Base-by-base conservation (phyloP, 176 grass and related monocot genomes). In the Phoenix dactylifera region DNA sequence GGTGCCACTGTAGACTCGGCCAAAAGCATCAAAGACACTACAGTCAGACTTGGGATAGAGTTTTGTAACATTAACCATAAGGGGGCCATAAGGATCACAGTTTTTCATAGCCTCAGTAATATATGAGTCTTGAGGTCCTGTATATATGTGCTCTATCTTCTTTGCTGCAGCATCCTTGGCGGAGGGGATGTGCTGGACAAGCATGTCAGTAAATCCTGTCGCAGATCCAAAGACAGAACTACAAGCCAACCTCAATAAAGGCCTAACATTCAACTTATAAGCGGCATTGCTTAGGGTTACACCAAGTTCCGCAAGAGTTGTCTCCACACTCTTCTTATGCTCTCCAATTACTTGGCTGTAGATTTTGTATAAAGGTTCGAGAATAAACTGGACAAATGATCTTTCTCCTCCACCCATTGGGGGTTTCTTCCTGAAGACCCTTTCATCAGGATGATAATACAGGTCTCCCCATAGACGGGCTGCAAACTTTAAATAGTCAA, bases 1-100 rank as follows among this genome's bases (percentile, higher is more conserved):
- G 50, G 81, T 91, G 35, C 93, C 93, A 78, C 93, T 97, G 60
- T 91, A 97, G 59, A 97, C 58, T 24, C 93, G 71, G 29, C 93
- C 93, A 30, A 97, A 97, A n/a, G 84, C 93, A 91, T 97, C 93
- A 80, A 97, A 97, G 62, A 97, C 84, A 1, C 87, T 91, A 68
- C 93, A 97, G 54, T 97, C 87, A 50, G 93, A 77, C 57, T 97
- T 97, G 0, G 93, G 93, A 65, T 97, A 91, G 58, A 97, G 63
- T 76, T 97, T 97, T 48, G 93, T 97, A 30, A 97, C 54, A 23
- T 91, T 91, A 70, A 97, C 84, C 87, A 97, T 97, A 57, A 97
- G 69, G 53, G 87, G 75, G 10, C 87, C 87, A 44, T 65, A 73
- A 26, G 87, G 85, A 69, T 97, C 93, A 76, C 93, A 97, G 48